phyloP scores from a whole-genome alignment of 306 rosid species.

The barrel medic (Medicago truncatula) region MtrunA17r5.0-ANR NC_053042.1:32640501-32641000 shows the following conservation, averaged over 20 bases:
- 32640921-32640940: slow-evolving; percentile 80
- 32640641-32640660: too few species aligned
- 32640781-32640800: slow-evolving; percentile 74
- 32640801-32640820: slow-evolving; percentile 86
- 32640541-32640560: too few species aligned
- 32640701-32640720: slow-evolving; percentile 9
- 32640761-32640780: slow-evolving; percentile 64
- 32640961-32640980: neutral
- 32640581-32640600: too few species aligned
- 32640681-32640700: too few species aligned
- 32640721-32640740: slow-evolving; percentile 2
- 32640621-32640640: too few species aligned
- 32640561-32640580: too few species aligned
- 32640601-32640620: too few species aligned
- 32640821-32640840: slow-evolving; percentile 81
- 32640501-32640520: too few species aligned
- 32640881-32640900: slow-evolving; percentile 80
- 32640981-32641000: too few species aligned
- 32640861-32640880: slow-evolving; percentile 69
- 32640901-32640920: slow-evolving; percentile 84
- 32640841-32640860: slow-evolving; percentile 65
- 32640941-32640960: slow-evolving; percentile 43
- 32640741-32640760: slow-evolving; percentile 37
- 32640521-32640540: too few species aligned
- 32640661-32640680: too few species aligned